Conservation (phyloP, 441 rosid species). For the Erodium moschatum region DNA sequence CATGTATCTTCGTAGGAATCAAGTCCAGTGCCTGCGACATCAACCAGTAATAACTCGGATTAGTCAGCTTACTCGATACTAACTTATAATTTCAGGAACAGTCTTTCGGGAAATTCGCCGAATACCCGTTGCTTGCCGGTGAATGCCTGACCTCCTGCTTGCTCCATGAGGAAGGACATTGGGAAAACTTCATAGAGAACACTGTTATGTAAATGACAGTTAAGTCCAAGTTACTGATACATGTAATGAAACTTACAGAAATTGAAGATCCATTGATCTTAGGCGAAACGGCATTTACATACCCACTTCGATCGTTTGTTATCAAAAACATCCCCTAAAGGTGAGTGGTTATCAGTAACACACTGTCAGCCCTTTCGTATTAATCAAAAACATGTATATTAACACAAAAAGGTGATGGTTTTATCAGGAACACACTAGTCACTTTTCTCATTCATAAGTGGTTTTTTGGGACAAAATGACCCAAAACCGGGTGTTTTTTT, state of each 20-base stretch:
- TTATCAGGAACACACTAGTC: too few species aligned
- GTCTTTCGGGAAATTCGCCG: background rate
- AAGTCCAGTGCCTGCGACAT: constrained; percentile 64
- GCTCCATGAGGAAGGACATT: constrained; percentile 92
- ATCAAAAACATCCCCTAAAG: too few species aligned
- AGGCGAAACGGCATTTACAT: too few species aligned
- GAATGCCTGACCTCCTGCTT: constrained; percentile 95
- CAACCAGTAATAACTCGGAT: background rate
- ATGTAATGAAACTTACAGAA: background rate
- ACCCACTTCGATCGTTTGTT: too few species aligned
- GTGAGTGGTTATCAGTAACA: too few species aligned
- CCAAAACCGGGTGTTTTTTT: too few species aligned
- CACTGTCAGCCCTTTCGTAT: too few species aligned
- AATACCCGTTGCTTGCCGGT: constrained; percentile 78
- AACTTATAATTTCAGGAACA: background rate
- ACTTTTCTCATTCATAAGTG: too few species aligned
- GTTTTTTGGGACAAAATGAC: too few species aligned
- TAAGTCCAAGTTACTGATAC: background rate
- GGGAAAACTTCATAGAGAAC: constrained; percentile 96
- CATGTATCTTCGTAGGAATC: constrained; percentile 67
- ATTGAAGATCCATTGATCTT: background rate
- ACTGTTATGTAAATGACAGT: constrained; percentile 30
- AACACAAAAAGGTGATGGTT: too few species aligned
- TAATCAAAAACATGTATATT: too few species aligned
- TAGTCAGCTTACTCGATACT: background rate